Evolutionary conservation across 768 basidiomycete species (phyloP), one percentile per base, ranked within the genome.

Genomic region (Trametes cubensis): DNA sequence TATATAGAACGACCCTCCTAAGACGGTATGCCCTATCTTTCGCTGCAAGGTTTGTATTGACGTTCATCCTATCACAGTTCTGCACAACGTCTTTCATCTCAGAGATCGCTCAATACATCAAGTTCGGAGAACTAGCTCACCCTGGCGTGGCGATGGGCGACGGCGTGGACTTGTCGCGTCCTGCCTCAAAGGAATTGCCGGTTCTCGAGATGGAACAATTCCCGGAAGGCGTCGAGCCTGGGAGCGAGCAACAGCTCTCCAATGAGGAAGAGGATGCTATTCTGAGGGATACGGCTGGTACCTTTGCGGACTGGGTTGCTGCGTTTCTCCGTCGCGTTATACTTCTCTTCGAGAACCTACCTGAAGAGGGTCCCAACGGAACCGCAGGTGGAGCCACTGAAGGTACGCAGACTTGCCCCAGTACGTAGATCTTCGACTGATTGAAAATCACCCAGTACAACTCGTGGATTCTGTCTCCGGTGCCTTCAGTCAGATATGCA

Each of bases 231-330:
- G 72, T 76, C 38, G 79, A 81, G 64, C 70, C 77, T 0, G 72
- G 72, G 34, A 67, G 77, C 20, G 77, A 76, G 18, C 74, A 69
- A 49, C 74, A 73, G n/a, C 74, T 87, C 5, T 80, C 82, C 1
- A 73, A 82, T 18, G 83, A 83, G 50, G 85, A 92, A 60, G 92
- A 94, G 70, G 89, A 94, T 72, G 81, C 79, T 0, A 71, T 89
- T 40, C 75, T 94, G 8, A 82, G 83, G 76, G 85, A 90, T 60
- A 83, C 87, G 21, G 91, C 92, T 17, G 82, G 84, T 3, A 84
- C 82, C 39, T 91, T 94, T 69, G 84, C 90, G 0, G 89, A 89
- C 67, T 94, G 93, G 93, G 80, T 94, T 7, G 80, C 88, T n/a
- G 86, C 80, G 65, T 92, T 94, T 73, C 80, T 95, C 58, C 84